These are phyloP conservation scores for Astrephomene gubernaculifera DNA, from an alignment of 139 green algal species.

Conservation along the genomic window DNA sequence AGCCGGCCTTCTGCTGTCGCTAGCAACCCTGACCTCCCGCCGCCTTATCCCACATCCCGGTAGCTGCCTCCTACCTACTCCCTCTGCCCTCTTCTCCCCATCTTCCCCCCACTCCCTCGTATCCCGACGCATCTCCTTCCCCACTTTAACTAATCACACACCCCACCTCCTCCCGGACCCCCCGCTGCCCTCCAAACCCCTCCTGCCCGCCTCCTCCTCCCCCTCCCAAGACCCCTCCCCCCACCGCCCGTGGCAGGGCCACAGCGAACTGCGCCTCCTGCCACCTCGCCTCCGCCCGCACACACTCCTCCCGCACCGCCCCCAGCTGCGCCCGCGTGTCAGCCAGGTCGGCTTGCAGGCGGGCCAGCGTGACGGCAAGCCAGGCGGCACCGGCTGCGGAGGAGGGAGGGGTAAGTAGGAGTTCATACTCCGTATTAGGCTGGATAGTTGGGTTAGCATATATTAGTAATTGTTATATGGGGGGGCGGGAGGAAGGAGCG, in stretches of 20 bases:
- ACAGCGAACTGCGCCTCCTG: slow-evolving; percentile 4
- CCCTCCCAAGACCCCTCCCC: not conserved
- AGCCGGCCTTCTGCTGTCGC: too few relatives aligned
- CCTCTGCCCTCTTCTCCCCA: not conserved
- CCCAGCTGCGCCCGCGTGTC: not conserved
- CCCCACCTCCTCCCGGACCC: too few relatives aligned
- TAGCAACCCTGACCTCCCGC: too few relatives aligned
- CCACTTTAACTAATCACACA: slow-evolving; percentile 25
- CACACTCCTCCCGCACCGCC: not conserved
- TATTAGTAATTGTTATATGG: too few relatives aligned
- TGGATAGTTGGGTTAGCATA: too few relatives aligned
- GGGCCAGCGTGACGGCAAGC: not conserved
- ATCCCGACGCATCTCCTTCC: not conserved
- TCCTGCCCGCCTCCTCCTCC: not conserved
- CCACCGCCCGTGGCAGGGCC: not conserved
- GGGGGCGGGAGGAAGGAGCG: too few relatives aligned
- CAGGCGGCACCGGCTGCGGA: not conserved
- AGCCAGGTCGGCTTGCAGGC: not conserved
- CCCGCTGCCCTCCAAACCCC: too few relatives aligned
- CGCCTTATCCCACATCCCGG: too few relatives aligned
- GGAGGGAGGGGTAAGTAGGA: too few relatives aligned
- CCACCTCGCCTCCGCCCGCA: not conserved
- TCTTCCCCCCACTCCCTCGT: not conserved
- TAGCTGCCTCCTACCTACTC: too few relatives aligned
- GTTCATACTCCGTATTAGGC: too few relatives aligned